These are phyloP conservation scores for Ailanthus altissimus DNA, from an alignment of 345 rosid genomes.

Conservation along the genomic window DNA sequence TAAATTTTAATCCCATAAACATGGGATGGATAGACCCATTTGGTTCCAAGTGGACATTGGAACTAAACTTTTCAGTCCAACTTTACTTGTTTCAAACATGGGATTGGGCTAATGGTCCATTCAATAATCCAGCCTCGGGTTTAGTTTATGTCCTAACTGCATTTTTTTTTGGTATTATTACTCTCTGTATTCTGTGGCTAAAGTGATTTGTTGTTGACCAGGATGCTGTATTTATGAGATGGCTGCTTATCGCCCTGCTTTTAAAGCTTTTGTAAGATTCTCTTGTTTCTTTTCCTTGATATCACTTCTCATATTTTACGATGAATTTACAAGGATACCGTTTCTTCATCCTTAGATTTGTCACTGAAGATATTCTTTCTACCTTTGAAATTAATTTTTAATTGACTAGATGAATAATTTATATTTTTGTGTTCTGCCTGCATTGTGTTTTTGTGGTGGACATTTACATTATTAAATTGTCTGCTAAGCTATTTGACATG, in stretches of 20 bases:
- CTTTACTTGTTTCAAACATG: neutral
- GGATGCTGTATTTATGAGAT: constrained; percentile 99
- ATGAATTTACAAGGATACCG: constrained; percentile 3
- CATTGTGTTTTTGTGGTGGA: constrained; percentile 7
- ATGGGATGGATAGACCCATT: neutral
- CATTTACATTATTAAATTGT: neutral
- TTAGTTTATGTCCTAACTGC: neutral
- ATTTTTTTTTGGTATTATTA: neutral
- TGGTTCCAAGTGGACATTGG: neutral
- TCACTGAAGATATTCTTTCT: neutral
- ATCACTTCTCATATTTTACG: neutral
- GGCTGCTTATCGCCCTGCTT: constrained; percentile 98
- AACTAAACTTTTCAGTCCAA: neutral
- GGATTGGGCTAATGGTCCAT: neutral
- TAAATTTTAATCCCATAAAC: neutral
- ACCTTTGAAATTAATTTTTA: neutral
- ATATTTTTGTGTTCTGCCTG: neutral
- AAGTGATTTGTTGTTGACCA: constrained; percentile 44
- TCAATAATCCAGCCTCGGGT: neutral
- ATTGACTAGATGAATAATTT: neutral
- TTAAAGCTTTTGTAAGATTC: constrained; percentile 94
- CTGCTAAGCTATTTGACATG: neutral
- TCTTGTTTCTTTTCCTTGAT: constrained; percentile 17
- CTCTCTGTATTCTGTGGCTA: constrained; percentile 20
- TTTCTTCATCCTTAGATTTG: constrained; percentile 9